A percentile compares a stretch with the other conserved stretches of the same genome.
Evolutionary conservation across 192 early-diverging fungal species (phyloP).

Genomic region (Cladochytrium replicatum): DNA sequence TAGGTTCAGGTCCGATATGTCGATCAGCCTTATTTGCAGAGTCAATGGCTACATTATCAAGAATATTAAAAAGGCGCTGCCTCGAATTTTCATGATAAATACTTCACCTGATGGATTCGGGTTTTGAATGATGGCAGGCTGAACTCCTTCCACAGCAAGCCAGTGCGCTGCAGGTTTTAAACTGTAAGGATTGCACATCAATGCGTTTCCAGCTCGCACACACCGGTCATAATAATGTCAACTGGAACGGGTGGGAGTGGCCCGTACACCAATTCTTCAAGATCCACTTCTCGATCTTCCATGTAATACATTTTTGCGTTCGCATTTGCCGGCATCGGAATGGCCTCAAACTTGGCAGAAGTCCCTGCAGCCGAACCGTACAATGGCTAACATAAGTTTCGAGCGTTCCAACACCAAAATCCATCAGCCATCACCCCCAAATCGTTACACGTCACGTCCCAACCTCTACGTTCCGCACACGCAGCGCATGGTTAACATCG

Average conservation of each 20-base stretch:
- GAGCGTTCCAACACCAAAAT: background rate
- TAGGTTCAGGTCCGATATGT: slow-evolving; percentile 31
- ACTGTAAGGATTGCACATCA: slow-evolving; percentile 1
- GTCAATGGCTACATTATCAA: background rate
- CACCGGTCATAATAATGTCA: slow-evolving; percentile 73
- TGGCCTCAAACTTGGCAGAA: slow-evolving; percentile 56
- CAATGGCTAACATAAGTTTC: too few species aligned
- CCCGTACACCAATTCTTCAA: slow-evolving; percentile 76
- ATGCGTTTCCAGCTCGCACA: background rate
- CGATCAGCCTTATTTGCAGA: slow-evolving; percentile 4
- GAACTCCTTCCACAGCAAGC: slow-evolving; percentile 99
- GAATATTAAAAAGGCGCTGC: background rate
- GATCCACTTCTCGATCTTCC: slow-evolving; percentile 88
- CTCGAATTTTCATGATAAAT: background rate
- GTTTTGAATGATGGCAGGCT: slow-evolving; percentile 93
- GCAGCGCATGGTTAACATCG: slow-evolving; percentile 86
- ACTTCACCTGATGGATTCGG: slow-evolving; percentile 56
- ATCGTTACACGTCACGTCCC: too few species aligned
- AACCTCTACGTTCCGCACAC: slow-evolving; percentile 84
- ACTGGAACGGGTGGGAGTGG: slow-evolving; percentile 86
- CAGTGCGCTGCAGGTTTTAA: slow-evolving; percentile 59
- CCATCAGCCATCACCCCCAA: slow-evolving; percentile 1
- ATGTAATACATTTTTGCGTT: slow-evolving; percentile 71
- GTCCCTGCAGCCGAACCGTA: slow-evolving; percentile 77
- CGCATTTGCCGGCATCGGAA: slow-evolving; percentile 39